phyloP scores from a whole-genome alignment of 805 yeast genomes.

The Lipomyces kockii region DNA sequence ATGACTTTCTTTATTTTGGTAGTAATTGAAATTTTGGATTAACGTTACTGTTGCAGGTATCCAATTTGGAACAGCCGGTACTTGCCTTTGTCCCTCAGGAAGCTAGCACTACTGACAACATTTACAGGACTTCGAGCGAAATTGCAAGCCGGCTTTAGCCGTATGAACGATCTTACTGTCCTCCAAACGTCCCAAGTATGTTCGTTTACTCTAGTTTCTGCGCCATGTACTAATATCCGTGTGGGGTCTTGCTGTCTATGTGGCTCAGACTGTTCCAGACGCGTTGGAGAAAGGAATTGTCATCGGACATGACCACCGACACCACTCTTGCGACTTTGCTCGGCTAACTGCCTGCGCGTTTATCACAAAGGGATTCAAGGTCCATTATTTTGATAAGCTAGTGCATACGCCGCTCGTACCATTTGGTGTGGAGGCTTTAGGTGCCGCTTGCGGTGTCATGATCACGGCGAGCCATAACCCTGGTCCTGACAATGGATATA shows the following conservation, averaged over 20 bases:
- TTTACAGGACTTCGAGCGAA: conserved; percentile 73
- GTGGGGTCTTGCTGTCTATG: conserved; percentile 48
- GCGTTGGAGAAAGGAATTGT: conserved; percentile 57
- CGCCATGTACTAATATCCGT: background rate
- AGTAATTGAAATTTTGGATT: conserved; percentile 52
- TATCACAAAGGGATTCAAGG: conserved; percentile 66
- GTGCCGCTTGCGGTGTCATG: conserved; percentile 86
- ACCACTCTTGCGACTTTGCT: conserved; percentile 79
- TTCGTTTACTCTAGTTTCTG: conserved; percentile 45
- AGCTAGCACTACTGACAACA: background rate
- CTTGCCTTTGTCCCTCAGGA: background rate
- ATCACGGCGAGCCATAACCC: conserved; percentile 78
- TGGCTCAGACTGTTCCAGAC: conserved; percentile 41
- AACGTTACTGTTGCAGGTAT: background rate
- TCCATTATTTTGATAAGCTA: conserved; percentile 51
- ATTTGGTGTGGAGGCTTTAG: conserved; percentile 67
- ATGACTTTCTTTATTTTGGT: conserved; percentile 2
- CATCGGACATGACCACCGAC: conserved; percentile 91
- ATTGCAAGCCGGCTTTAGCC: conserved; percentile 89
- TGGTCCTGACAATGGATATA: conserved; percentile 82
- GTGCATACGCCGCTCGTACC: conserved; percentile 95
- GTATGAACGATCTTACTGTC: conserved; percentile 88
- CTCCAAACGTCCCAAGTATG: conserved; percentile 89
- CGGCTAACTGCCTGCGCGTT: conserved; percentile 78
- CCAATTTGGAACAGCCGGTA: conserved; percentile 81